A percentile compares a stretch with the other conserved stretches of the same genome.
phyloP scores from a whole-genome alignment of 768 basidiomycete species.

The Suillus ampliporus region DNA sequence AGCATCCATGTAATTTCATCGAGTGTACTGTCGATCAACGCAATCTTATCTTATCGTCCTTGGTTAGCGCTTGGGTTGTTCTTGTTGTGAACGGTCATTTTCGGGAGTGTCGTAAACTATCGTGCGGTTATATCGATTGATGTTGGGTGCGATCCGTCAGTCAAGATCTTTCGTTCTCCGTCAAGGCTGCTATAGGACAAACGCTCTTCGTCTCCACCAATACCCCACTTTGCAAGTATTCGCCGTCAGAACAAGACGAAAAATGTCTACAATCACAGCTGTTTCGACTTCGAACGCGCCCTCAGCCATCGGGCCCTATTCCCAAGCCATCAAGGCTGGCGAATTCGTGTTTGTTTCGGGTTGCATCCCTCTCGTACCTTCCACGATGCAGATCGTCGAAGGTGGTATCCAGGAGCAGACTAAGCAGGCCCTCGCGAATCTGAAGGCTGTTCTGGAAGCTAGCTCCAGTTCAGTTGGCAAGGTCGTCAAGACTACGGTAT shows the following conservation, averaged over 20 bases:
- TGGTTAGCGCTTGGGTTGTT: background rate
- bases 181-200: background rate
- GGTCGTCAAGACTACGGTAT: conserved; percentile 90
- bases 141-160: background rate
- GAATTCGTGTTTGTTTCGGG: conserved; percentile 91
- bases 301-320: conserved; percentile 85
- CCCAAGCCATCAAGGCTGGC: conserved; percentile 83
- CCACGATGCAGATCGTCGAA: conserved; percentile 68
- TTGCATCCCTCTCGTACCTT: conserved; percentile 82
- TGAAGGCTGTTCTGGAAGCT: conserved; percentile 82
- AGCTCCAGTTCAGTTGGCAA: conserved; percentile 78
- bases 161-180: background rate
- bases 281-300: conserved; percentile 50
- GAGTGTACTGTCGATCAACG: background rate
- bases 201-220: background rate
- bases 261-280: conserved; percentile 13
- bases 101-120: background rate
- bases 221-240: background rate
- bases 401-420: conserved; percentile 84
- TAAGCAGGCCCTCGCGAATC: conserved; percentile 83
- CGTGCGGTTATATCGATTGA: background rate
- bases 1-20: background rate
- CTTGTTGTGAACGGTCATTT: background rate
- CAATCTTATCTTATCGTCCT: background rate
- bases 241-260: background rate